Percentiles rank a stretch among this genome's conserved stretches.
These are phyloP conservation scores for Lippia alba DNA, from an alignment of 305 asterid species.

Conservation along the genomic window DNA sequence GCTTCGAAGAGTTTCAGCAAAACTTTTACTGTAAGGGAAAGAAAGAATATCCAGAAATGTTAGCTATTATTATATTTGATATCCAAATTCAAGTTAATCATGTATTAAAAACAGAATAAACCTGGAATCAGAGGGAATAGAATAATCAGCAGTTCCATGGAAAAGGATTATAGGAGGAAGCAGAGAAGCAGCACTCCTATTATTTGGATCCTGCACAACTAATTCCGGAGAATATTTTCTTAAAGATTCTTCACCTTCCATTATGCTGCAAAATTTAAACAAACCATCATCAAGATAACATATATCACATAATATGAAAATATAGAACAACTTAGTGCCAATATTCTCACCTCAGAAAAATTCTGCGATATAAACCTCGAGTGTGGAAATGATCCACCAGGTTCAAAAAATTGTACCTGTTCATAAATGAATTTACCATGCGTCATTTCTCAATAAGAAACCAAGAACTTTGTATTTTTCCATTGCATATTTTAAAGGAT, in stretches of 20 bases:
- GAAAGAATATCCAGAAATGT: background rate
- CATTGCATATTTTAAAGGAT: too few species aligned
- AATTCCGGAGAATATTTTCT: constrained; percentile 82
- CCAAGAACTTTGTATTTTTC: too few species aligned
- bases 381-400: constrained; percentile 81
- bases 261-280: constrained; percentile 60
- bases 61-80: background rate
- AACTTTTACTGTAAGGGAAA: constrained; percentile 57
- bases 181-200: constrained; percentile 62
- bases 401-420: constrained; percentile 80
- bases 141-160: constrained; percentile 95
- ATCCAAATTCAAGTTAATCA: background rate
- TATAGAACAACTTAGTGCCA: background rate
- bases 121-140: constrained; percentile 93
- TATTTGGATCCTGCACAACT: constrained; percentile 67
- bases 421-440: constrained; percentile 25
- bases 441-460: background rate
- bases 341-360: constrained; percentile 66
- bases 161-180: constrained; percentile 87
- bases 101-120: constrained; percentile 12
- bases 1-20: constrained; percentile 72
- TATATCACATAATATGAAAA: constrained; percentile 3
- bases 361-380: constrained; percentile 83
- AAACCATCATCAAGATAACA: constrained; percentile 18
- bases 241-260: constrained; percentile 96